Conservation (phyloP, 1,139 yeast species). For the Pneumocystis wakefieldiae region DNA sequence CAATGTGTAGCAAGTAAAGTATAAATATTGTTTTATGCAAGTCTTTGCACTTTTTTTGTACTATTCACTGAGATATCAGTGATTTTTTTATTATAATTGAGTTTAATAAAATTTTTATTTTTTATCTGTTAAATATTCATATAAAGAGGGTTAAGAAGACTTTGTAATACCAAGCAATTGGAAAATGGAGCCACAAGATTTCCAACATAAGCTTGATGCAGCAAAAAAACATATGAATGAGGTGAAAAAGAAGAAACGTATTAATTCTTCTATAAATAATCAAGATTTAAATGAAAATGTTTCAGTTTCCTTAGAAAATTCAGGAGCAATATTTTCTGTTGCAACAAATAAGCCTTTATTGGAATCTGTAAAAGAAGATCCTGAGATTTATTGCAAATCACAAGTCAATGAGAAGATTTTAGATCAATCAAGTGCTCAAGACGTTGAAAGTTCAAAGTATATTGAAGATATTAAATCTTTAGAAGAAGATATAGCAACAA, state of each 20-base stretch:
- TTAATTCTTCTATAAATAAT: neutral
- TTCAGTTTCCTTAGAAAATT: neutral
- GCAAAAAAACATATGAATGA: conserved; percentile 1
- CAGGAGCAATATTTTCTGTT: no score
- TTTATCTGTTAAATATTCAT: neutral
- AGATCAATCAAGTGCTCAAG: no score
- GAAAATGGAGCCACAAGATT: neutral
- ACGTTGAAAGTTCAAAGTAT: no score
- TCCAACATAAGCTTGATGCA: neutral
- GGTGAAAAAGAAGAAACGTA: conserved; percentile 1
- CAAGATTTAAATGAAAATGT: neutral
- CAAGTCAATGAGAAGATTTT: no score
- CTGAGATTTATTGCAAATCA: no score
- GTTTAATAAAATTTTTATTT: neutral
- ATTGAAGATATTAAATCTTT: neutral
- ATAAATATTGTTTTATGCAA: neutral
- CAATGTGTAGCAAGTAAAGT: neutral
- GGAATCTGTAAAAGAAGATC: no score
- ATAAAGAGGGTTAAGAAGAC: neutral
- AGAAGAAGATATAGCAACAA: neutral
- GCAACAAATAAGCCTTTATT: neutral
- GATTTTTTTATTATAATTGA: neutral
- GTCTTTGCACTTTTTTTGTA: neutral
- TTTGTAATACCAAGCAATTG: no score
- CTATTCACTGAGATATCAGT: neutral